Percentiles rank a stretch among this genome's conserved stretches.
Conservation (phyloP, 75 land plant genomes). For the Pseudotsuga menziesii region DNA sequence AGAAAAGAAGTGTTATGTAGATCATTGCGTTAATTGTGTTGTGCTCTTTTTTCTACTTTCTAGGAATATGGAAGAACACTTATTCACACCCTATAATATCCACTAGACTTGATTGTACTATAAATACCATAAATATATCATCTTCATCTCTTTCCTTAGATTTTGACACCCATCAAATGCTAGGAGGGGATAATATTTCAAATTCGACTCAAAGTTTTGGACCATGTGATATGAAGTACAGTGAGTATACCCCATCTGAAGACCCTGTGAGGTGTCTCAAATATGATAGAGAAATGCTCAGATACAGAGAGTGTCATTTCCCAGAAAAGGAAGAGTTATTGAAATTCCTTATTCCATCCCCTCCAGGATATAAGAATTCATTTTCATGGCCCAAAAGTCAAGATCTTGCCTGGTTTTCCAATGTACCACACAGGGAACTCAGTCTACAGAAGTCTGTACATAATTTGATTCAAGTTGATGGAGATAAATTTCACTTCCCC, state of each 20-base stretch:
- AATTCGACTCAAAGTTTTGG: conserved; percentile 9
- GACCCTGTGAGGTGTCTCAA: conserved; percentile 28
- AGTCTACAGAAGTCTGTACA: conserved; percentile 69
- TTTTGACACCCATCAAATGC: conserved; percentile 57
- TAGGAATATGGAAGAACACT: too few species aligned
- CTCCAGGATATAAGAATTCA: conserved; percentile 49
- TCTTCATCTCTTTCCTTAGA: conserved; percentile 31
- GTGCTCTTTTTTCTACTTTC: too few species aligned
- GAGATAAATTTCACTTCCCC: too few species aligned
- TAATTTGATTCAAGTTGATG: conserved; percentile 69
- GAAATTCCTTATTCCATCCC: conserved; percentile 70
- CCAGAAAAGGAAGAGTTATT: too few species aligned
- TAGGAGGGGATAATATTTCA: conserved; percentile 19
- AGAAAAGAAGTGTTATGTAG: too few species aligned
- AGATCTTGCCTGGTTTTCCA: conserved; percentile 63
- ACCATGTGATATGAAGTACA: conserved; percentile 44
- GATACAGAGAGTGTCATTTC: conserved; percentile 61
- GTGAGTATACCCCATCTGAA: conserved; percentile 71
- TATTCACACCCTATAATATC: too few species aligned
- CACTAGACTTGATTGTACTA: too few species aligned
- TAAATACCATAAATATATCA: too few species aligned
- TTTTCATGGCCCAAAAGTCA: conserved; percentile 61
- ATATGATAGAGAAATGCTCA: conserved; percentile 35
- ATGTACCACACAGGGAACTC: conserved; percentile 66
- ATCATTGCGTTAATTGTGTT: too few species aligned